A percentile compares a stretch with the other conserved stretches of the same genome.
Evolutionary conservation across 371 early-diverging fungal species (phyloP).

Genomic region (Gilbertella persicaria): DNA sequence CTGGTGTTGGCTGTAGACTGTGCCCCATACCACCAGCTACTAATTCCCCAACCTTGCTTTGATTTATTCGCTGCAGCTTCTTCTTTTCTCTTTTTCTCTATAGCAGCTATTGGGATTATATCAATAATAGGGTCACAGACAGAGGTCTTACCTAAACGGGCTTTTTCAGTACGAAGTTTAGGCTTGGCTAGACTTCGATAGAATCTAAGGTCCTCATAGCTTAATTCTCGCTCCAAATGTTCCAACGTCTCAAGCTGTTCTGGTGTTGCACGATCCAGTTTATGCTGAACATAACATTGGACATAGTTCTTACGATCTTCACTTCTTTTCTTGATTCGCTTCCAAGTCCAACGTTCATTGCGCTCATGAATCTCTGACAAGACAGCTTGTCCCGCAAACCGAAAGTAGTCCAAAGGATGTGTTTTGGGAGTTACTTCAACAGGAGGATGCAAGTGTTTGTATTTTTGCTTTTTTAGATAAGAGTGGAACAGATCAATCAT

Average conservation of each 20-base stretch:
- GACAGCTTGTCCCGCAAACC: conserved; percentile 80
- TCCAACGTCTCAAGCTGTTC: conserved; percentile 65
- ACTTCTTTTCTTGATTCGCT: conserved; percentile 78
- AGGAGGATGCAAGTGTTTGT: conserved; percentile 84
- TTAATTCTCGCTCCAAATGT: conserved; percentile 75
- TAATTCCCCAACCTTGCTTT: conserved; percentile 56
- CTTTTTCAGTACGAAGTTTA: conserved; percentile 72
- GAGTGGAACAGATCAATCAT: conserved; percentile 85
- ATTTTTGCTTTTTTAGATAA: conserved; percentile 64
- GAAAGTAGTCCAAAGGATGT: conserved; percentile 84
- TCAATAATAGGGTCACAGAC: no score
- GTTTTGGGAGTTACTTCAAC: conserved; percentile 71
- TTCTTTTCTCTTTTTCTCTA: conserved; percentile 34
- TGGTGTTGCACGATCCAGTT: conserved; percentile 54
- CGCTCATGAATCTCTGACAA: conserved; percentile 87
- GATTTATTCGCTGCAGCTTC: conserved; percentile 30
- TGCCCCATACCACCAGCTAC: conserved; percentile 67
- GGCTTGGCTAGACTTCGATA: conserved; percentile 85
- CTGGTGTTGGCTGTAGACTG: conserved; percentile 5
- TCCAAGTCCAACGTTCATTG: conserved; percentile 87
- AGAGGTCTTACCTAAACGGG: conserved; percentile 67
- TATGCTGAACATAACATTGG: conserved; percentile 70
- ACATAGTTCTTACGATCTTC: conserved; percentile 85
- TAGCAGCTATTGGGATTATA: conserved; percentile 36
- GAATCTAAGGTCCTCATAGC: conserved; percentile 88